Evolutionary conservation across 345 rosid genomes (phyloP), one percentile per base, ranked within the genome.

Genomic region (Ceriops decandra): DNA sequence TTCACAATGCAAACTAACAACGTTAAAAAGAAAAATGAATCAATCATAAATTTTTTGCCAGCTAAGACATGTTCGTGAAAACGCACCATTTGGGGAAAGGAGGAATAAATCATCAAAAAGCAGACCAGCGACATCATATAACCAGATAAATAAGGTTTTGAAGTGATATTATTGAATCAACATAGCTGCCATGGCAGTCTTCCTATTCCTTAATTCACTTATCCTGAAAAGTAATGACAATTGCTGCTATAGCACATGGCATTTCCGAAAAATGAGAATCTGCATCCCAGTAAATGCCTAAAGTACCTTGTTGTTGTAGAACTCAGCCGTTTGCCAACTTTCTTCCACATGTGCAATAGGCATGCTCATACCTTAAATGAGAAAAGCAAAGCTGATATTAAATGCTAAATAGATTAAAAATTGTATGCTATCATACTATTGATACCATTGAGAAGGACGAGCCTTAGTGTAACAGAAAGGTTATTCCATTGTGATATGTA

Each of bases 311-410:
- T 95, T 95, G 72, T 73, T 88, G 86, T 95, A 95, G 84, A 95
- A 95, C 74, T 95, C 99, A 70, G 98, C 96, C 88, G 82, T 86
- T 77, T 95, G 97, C 99, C 98, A 95, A 78, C 98, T 88, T 78
- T 95, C 99, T 82, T 95, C 99, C 72, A 92, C 93, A 66, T 92
- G 97, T 53, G 96, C 96, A 27, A 85, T 87, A 46, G 99, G 99
- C 99, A 92, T 92, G 81, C 86, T 87, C 98, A 92, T 90, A 78
- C 99, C 99, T 93, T 75, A 57, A 80, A 82, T 30, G 52, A 51
- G 68, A 67, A 69, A 63, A 56, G 21, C 51, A 52, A 57, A 51
- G 49, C 35, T 36, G 32, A 59, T 72, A 71, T 61, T 36, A 73
- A 68, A 56, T 13, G 38, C 32, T 57, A 54, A 5, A 7, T 24